phyloP scores from a whole-genome alignment of 176 grass and related monocot species.

The Carex cristatella region DNA sequence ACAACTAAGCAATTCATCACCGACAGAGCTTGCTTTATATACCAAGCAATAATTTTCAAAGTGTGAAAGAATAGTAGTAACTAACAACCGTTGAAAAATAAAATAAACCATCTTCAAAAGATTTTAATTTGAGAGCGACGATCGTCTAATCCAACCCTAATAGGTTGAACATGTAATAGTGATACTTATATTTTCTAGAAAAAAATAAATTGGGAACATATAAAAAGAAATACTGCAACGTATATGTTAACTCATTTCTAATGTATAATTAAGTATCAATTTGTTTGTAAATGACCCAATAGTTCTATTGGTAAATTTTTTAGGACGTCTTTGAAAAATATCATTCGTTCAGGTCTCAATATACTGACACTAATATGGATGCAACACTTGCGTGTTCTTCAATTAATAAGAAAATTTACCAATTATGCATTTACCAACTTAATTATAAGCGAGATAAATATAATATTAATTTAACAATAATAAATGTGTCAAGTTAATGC shows the following conservation, averaged over 20 bases:
- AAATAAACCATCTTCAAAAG: neutral
- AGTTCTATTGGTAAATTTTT: neutral
- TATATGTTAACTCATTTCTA: neutral
- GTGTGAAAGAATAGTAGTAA: conserved; percentile 11
- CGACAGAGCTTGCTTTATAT: conserved; percentile 13
- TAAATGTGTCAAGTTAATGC: neutral
- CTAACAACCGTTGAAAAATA: neutral
- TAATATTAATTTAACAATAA: neutral
- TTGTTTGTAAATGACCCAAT: neutral
- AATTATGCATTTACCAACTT: too few relatives aligned
- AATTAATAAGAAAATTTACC: too few relatives aligned
- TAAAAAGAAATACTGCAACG: neutral
- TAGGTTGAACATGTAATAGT: neutral
- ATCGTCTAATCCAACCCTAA: neutral
- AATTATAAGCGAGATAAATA: neutral
- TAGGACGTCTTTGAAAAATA: neutral
- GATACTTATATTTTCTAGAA: too few relatives aligned
- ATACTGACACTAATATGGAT: neutral
- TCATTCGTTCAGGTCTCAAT: neutral
- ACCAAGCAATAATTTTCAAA: neutral
- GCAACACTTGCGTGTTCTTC: too few relatives aligned
- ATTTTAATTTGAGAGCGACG: neutral
- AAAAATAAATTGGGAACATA: neutral
- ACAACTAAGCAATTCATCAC: conserved; percentile 3
- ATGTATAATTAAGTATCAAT: neutral